A percentile compares a stretch with the other conserved stretches of the same genome.
Conservation (phyloP, 805 yeast species). For the Suhomyces faveliae region DNA sequence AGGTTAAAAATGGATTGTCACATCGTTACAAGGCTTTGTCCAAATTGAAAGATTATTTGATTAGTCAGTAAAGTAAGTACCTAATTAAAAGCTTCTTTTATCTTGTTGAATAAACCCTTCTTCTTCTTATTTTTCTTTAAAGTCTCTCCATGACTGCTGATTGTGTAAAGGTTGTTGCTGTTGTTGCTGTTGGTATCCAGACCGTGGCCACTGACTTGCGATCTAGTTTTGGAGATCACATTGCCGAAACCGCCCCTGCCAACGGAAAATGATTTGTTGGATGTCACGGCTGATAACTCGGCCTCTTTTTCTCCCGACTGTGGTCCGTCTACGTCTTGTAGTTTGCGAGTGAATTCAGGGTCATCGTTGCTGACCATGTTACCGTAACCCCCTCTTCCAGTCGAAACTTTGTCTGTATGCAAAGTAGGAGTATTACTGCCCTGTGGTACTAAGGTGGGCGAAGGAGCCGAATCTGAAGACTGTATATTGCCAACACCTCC, state of each 20-base stretch:
- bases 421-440: constrained; percentile 64
- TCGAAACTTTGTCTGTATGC: constrained; percentile 54
- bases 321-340: constrained; percentile 62
- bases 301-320: constrained; percentile 18
- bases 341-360: constrained; percentile 54
- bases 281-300: constrained; percentile 43
- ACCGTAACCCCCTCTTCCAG: constrained; percentile 81
- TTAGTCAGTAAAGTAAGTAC: constrained; percentile 10
- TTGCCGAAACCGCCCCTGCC: constrained; percentile 72
- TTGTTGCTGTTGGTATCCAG: constrained; percentile 14
- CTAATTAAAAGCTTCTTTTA: constrained; percentile 40
- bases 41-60: constrained; percentile 59
- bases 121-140: constrained; percentile 14
- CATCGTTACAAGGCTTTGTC: constrained; percentile 85
- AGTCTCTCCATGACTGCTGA: constrained; percentile 34
- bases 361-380: constrained; percentile 66
- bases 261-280: constrained; percentile 47
- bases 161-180: constrained; percentile 28
- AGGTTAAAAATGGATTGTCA: constrained; percentile 73
- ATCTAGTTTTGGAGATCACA: constrained; percentile 38
- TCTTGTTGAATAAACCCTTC: constrained; percentile 43
- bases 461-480: constrained; percentile 40
- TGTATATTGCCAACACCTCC: constrained; percentile 77
- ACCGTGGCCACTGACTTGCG: constrained; percentile 22
- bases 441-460: constrained; percentile 55